Evolutionary conservation across 768 basidiomycete species (phyloP).

Genomic region (Tylopilus sp.): DNA sequence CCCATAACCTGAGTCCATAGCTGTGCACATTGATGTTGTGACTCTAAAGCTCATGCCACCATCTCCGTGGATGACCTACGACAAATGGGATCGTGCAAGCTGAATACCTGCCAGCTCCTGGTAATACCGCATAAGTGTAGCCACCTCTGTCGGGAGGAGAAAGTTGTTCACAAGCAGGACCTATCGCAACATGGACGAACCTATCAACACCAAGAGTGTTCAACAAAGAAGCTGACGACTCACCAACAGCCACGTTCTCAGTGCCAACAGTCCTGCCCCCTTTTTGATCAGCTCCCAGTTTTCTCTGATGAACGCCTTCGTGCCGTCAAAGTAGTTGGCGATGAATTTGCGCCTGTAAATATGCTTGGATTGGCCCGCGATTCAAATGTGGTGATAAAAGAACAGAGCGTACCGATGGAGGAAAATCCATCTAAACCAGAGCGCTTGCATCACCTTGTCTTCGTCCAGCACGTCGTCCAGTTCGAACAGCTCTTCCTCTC

Average conservation of each 20-base stretch:
- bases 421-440: slow-evolving; percentile 76
- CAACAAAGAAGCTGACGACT: slow-evolving; percentile 14
- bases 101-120: slow-evolving; percentile 47
- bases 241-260: slow-evolving; percentile 62
- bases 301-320: slow-evolving; percentile 50
- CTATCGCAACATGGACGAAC: slow-evolving; percentile 30
- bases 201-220: background rate
- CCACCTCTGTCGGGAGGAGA: slow-evolving; percentile 48
- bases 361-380: background rate
- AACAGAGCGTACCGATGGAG: slow-evolving; percentile 46
- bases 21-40: no score
- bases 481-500: slow-evolving; percentile 76
- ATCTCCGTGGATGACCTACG: background rate
- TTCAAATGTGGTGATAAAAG: background rate
- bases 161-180: slow-evolving; percentile 53
- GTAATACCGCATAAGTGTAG: slow-evolving; percentile 50
- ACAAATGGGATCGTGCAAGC: slow-evolving; percentile 27
- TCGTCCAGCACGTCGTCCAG: slow-evolving; percentile 68
- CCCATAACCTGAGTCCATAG: no score
- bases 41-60: background rate
- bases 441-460: slow-evolving; percentile 73
- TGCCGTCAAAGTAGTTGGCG: slow-evolving; percentile 50
- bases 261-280: slow-evolving; percentile 64
- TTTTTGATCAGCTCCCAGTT: slow-evolving; percentile 66
- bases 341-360: slow-evolving; percentile 51